Evolutionary conservation across 225 moss, liverwort and hornwort species (phyloP), one percentile per base, ranked within the genome.

Genomic region (Physcomitrellopsis africana): DNA sequence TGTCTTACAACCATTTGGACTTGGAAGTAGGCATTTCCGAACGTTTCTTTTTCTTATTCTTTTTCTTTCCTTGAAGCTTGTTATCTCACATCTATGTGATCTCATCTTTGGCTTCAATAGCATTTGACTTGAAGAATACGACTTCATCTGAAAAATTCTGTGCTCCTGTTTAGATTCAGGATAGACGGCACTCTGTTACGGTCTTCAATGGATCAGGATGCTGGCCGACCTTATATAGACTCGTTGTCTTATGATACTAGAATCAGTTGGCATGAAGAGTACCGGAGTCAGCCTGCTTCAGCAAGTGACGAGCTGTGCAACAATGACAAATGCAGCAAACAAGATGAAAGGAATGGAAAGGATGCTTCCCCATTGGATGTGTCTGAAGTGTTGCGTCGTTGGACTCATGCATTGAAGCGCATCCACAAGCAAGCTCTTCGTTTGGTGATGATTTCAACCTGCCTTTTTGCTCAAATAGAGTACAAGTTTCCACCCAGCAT

Each of bases 341-440:
- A 14, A 9, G 90, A 90, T 59, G 90, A 88, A 19, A 80, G 82
- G 72, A 26, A 72, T 41, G 73, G 71, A 59, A 87, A 82, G 77
- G 46, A 78, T 66, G 62, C 57, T 47, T 75, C 85, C 9, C 81
- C 81, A 47, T 57, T 91, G 66, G 90, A 91, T 82, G 90, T 91
- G 10, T 88, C 90, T 24, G 88, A 91, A 55, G 71, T 91, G 48
- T 70, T 91, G 53, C 81, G 87, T 59, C 86, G 87, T 16, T 87
- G 90, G 90, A 91, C 90, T n/a, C 85, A 91, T 82, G 87, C 90
- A 43, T 81, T 91, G 55, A 83, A 91, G 37, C 79, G 85, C 47
- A 80, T 91, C 51, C 90, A 91, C 49, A 91, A 88, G 72, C 90
- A 91, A 86, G 84, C 90, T 55, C 78, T 91, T 24, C 86, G 18